Evolutionary conservation across 768 basidiomycete species (phyloP).

Genomic region (Amyloporia xantha): DNA sequence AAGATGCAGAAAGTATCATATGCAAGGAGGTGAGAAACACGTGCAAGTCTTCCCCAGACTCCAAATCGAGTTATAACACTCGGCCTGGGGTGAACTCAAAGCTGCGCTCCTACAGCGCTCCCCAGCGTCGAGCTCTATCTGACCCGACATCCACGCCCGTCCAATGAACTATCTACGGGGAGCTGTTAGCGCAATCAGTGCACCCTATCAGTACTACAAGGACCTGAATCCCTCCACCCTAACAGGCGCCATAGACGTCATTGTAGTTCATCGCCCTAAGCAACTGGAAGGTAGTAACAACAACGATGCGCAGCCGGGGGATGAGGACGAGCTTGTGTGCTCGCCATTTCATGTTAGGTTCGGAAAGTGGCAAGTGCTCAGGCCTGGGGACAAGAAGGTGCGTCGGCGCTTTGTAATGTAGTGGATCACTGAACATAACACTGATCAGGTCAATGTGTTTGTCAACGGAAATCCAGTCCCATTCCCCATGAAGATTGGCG

Average conservation of each 20-base stretch:
- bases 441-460: conserved; percentile 70
- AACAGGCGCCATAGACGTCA: conserved; percentile 98
- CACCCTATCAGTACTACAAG: conserved; percentile 86
- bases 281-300: conserved; percentile 8
- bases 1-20: not conserved
- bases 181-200: conserved; percentile 78
- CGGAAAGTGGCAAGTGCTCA: conserved; percentile 92
- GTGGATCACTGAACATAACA: not conserved
- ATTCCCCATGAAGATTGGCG: conserved; percentile 97
- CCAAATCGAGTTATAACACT: not conserved
- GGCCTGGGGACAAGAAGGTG: conserved; percentile 92
- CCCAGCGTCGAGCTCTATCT: not conserved
- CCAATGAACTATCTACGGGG: conserved; percentile 86
- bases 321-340: conserved; percentile 69
- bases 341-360: conserved; percentile 97
- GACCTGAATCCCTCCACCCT: conserved; percentile 94
- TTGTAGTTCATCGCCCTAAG: conserved; percentile 74
- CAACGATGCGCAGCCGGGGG: conserved; percentile 29
- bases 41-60: not conserved
- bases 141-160: not conserved
- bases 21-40: not conserved
- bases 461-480: conserved; percentile 85
- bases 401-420: conserved; percentile 8
- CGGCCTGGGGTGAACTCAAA: not conserved
- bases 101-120: not conserved